These are phyloP conservation scores for Coemansia sp. DNA, from an alignment of 192 early-diverging fungal species.

Conservation along the genomic window DNA sequence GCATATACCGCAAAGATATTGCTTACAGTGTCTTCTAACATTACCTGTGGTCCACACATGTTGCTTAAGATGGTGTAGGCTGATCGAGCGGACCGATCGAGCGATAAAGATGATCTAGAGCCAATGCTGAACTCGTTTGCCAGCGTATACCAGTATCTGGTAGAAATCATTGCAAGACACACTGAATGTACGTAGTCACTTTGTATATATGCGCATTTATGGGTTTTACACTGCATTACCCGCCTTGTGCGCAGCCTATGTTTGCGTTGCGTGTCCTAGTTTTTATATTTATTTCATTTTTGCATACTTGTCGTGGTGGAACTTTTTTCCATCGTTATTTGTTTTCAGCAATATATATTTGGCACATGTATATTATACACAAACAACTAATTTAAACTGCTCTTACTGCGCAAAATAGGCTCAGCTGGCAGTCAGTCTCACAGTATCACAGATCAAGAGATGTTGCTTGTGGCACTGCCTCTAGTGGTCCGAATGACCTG, in stretches of 20 bases:
- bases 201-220: constrained; percentile 13
- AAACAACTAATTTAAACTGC: neutral
- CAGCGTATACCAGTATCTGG: constrained; percentile 43
- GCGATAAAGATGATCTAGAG: constrained; percentile 10
- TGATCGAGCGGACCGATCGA: constrained; percentile 6
- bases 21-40: neutral
- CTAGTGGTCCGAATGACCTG: neutral
- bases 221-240: neutral
- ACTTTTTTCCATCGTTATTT: constrained; percentile 1
- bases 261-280: neutral
- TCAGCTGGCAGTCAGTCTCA: neutral
- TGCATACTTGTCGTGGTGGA: neutral
- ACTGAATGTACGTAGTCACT: constrained; percentile 45
- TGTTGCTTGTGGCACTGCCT: constrained; percentile 12
- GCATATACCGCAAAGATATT: neutral
- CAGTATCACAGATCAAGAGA: neutral
- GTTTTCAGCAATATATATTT: constrained; percentile 10
- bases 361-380: neutral
- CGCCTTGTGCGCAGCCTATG: neutral
- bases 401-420: neutral
- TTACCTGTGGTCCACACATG: neutral
- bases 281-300: constrained; percentile 4
- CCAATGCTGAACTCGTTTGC: constrained; percentile 35
- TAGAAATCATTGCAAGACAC: constrained; percentile 47
- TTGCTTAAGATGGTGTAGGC: constrained; percentile 17